These are phyloP conservation scores for Coleophoma eucalyptorum DNA, from an alignment of 2,329 filamentous ascomycete genomes.

Conservation along the genomic window DNA sequence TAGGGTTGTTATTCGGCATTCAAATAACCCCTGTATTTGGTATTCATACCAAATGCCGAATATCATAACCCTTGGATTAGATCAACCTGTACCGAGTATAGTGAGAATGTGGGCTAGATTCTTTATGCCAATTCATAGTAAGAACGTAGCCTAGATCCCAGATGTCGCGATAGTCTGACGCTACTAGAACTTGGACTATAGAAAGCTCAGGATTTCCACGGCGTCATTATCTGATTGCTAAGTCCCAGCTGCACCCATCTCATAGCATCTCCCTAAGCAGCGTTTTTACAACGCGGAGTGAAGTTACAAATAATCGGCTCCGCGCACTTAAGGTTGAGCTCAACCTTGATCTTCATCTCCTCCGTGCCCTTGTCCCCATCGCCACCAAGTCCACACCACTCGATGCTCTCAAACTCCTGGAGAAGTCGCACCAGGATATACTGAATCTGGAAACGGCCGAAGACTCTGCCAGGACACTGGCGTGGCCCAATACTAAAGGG, in stretches of 20 bases:
- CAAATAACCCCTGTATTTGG: too few relatives aligned
- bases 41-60: too few relatives aligned
- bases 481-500: slow-evolving; percentile 29
- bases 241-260: not conserved
- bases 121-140: not conserved
- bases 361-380: not conserved
- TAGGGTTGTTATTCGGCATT: too few relatives aligned
- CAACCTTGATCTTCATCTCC: slow-evolving; percentile 5
- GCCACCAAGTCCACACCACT: slow-evolving; percentile 4
- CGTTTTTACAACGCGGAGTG: not conserved
- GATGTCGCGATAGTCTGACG: not conserved
- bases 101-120: not conserved
- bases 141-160: not conserved
- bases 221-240: not conserved
- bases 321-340: slow-evolving; percentile 4
- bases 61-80: too few relatives aligned
- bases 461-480: slow-evolving; percentile 25
- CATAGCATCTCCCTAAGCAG: not conserved
- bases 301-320: slow-evolving; percentile 1
- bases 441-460: slow-evolving; percentile 24
- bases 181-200: not conserved
- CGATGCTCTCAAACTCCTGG: slow-evolving; percentile 24
- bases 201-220: not conserved
- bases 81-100: not conserved
- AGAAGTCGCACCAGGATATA: slow-evolving; percentile 24